Conservation (phyloP, 306 rosid species). For the Styphnolobium japonicum region DNA sequence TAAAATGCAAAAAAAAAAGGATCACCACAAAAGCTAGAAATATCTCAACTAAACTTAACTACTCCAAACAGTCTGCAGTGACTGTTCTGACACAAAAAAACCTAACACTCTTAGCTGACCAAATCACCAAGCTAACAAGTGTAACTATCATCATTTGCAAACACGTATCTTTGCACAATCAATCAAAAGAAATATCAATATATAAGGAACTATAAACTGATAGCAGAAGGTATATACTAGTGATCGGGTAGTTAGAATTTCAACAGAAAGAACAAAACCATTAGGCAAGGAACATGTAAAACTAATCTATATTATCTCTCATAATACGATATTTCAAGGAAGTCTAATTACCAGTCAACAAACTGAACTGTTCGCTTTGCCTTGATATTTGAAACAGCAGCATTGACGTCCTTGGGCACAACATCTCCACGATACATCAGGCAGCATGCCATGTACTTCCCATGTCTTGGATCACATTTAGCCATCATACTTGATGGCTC, state of each 20-base stretch:
- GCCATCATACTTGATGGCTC: slow-evolving; percentile 86
- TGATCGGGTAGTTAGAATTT: background rate
- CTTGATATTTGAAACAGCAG: slow-evolving; percentile 64
- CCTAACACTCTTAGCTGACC: no score
- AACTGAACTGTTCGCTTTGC: slow-evolving; percentile 68
- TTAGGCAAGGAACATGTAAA: background rate
- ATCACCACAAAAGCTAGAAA: no score
- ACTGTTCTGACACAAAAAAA: no score
- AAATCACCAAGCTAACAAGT: no score
- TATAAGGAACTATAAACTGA: background rate
- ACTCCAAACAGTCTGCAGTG: no score
- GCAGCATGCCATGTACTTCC: slow-evolving; percentile 88
- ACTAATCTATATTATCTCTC: background rate
- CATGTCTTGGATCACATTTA: slow-evolving; percentile 84
- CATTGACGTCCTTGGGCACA: slow-evolving; percentile 83
- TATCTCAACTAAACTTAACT: no score
- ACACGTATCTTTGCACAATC: background rate
- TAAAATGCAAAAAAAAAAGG: no score
- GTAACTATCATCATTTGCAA: background rate
- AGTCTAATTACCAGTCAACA: slow-evolving; percentile 68
- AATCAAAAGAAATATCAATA: background rate
- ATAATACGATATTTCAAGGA: background rate
- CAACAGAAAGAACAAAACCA: background rate
- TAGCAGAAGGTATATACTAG: background rate
- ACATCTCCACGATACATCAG: slow-evolving; percentile 80